Base-by-base conservation (phyloP, 2,329 filamentous ascomycete species). In the Colletotrichum truncatum region DNA sequence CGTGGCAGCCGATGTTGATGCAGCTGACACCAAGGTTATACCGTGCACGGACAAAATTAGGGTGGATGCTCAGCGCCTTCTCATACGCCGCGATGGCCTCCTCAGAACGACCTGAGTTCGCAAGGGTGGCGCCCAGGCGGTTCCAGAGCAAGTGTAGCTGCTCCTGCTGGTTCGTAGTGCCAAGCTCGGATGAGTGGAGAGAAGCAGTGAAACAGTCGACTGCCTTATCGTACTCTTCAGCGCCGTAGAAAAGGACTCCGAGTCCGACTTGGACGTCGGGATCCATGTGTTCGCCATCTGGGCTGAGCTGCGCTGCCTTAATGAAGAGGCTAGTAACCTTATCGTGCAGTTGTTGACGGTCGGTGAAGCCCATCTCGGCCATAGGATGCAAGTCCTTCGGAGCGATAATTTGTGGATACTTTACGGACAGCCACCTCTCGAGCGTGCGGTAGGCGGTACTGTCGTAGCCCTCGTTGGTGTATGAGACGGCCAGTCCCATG, bases 401-500 rank as follows among this genome's bases (percentile, higher is more conserved):
- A 52, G 92, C 81, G 72, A 94, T 89, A 68, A 99, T 89, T 34
- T 89, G 84, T 6, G 96, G 94, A 79, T 99, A 99, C 79, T 97
- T 97, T 73, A 93, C 89, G n/a, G 93, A 93, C 28, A 99, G 86
- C 96, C 96, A 99, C 69, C 95, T 92, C 81, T 99, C 96, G 12
- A 99, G 86, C 9, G 95, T 98, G 58, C 95, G 90, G 83, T 98
- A 99, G 49, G 96, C 95, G 18, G 94, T 97, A 74, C 92, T 95
- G 79, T 99, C 96, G 80, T 98, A 99, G 68, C 95, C 96, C 81
- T 99, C 96, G 80, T 99, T 99, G 49, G 96, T 99, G 79, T 99
- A 99, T 5, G 93, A 97, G 18, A 99, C 95, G 12, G 95, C 94
- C 55, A 99, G 83, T 1, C 93, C 94, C 95, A 99, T 98, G 46